Base-by-base conservation (phyloP, 2,329 filamentous ascomycete genomes). In the Neodidymelliopsis sp. region DNA sequence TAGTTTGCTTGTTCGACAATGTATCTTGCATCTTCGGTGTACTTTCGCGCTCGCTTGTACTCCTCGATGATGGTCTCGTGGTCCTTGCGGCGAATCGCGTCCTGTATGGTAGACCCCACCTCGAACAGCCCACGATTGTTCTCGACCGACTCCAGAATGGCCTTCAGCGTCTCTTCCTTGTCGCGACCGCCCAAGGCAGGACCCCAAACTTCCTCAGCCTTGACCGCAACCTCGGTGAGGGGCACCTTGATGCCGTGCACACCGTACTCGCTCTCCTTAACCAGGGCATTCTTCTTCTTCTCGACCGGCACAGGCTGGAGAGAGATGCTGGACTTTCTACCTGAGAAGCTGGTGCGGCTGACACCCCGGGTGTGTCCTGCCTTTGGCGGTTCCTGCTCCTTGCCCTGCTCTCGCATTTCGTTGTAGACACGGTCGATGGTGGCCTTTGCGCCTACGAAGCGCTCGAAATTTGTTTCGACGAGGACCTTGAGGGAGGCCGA, bases 381-480 rank as follows among this genome's bases (percentile, higher is more conserved):
- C 13, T 74, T 70, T 23, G 58, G 61, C 5, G 61, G 45, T 15
- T 67, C 65, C 1, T 57, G 43, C 46, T 81, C 74, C 30, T 75
- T 74, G 79, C 92, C 80, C 84, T 96, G 82, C 24, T 82, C 81
- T 20, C 82, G 79, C 94, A 99, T 99, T 73, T 99, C 94, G 54
- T 87, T 95, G 75, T 99, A 99, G 41, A 99, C 94, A 75, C 96
- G 96, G 76, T 99, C 94, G 65, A 99, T 97, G 6, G 93, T 97
- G 13, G 93, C 90, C 74, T 99, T 99, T 31, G 94, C 94, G 56
- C 91, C 88, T 46, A 99, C 94, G 77, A 99, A 99, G 59, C 93
- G 88, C 74, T 99, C 95, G 69, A 99, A 99, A 72, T 99, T 99
- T 57, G 90, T 93, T 73, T 99, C 94, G 18, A 99, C 94, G 13